Conservation (phyloP, 805 yeast species). For the Ogataea henricii region DNA sequence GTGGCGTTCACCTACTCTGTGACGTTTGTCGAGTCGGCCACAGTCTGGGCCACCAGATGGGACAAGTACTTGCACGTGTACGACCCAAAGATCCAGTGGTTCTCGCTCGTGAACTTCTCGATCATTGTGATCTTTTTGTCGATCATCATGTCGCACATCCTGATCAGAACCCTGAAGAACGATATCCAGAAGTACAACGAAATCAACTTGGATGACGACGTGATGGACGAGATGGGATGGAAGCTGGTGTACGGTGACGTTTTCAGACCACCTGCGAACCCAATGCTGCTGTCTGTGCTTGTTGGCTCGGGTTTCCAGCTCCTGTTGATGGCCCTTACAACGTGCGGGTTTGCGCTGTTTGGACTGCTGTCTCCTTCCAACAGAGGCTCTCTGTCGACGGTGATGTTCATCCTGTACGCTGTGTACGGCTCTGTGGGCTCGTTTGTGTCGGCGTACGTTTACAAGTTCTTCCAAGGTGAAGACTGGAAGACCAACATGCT, state of each 20-base stretch:
- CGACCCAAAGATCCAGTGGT: slow-evolving; percentile 95
- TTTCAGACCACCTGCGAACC: slow-evolving; percentile 76
- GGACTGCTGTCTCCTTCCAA: slow-evolving; percentile 93
- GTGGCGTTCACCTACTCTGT: slow-evolving; percentile 90
- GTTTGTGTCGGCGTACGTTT: slow-evolving; percentile 79
- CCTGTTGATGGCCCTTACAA: slow-evolving; percentile 69
- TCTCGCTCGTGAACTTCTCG: slow-evolving; percentile 84
- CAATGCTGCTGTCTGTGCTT: slow-evolving; percentile 73
- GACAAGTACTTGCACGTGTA: slow-evolving; percentile 90
- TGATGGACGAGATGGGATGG: slow-evolving; percentile 96
- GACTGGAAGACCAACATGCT: slow-evolving; percentile 85
- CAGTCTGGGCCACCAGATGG: slow-evolving; percentile 98
- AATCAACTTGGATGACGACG: slow-evolving; percentile 80
- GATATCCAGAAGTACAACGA: slow-evolving; percentile 90
- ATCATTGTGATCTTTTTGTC: slow-evolving; percentile 77
- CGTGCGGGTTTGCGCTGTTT: slow-evolving; percentile 79
- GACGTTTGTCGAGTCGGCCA: slow-evolving; percentile 63
- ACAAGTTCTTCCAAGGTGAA: slow-evolving; percentile 89
- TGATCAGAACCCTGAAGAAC: slow-evolving; percentile 75
- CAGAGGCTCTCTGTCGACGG: slow-evolving; percentile 90
- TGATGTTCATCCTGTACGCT: slow-evolving; percentile 82
- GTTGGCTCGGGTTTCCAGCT: slow-evolving; percentile 90
- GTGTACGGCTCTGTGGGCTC: slow-evolving; percentile 82
- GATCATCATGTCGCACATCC: slow-evolving; percentile 73
- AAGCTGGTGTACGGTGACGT: slow-evolving; percentile 94